Percentiles rank a stretch among this genome's conserved stretches.
These are phyloP conservation scores for Ascoidea rubescens DNA, from an alignment of 805 yeast species.

Conservation along the genomic window DNA sequence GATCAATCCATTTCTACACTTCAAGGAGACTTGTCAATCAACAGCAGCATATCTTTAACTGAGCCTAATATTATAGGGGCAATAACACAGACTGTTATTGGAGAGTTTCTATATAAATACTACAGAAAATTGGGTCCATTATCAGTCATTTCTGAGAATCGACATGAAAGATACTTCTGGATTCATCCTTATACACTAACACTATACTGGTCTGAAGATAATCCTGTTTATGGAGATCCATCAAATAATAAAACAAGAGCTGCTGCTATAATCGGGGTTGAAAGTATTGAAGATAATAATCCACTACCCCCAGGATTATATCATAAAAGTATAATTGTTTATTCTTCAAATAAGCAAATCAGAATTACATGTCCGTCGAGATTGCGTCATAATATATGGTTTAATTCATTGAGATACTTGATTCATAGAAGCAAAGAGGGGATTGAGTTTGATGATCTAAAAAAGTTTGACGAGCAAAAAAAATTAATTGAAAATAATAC, in stretches of 20 bases:
- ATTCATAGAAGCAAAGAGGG: slow-evolving; percentile 53
- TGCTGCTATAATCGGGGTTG: slow-evolving; percentile 66
- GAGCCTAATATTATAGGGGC: slow-evolving; percentile 70
- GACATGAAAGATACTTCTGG: slow-evolving; percentile 94
- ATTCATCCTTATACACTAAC: slow-evolving; percentile 89
- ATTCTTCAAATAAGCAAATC: slow-evolving; percentile 44
- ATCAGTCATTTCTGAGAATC: slow-evolving; percentile 53
- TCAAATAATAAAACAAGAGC: slow-evolving; percentile 57
- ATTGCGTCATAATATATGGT: slow-evolving; percentile 86
- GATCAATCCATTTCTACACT: slow-evolving; percentile 14
- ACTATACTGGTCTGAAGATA: slow-evolving; percentile 74
- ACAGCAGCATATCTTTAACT: slow-evolving; percentile 50
- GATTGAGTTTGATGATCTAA: slow-evolving; percentile 24
- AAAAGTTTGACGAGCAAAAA: too few species aligned
- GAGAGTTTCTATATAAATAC: slow-evolving; percentile 80
- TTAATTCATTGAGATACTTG: slow-evolving; percentile 64
- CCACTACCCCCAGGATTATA: slow-evolving; percentile 83
- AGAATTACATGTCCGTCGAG: slow-evolving; percentile 81
- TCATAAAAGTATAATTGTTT: slow-evolving; percentile 70
- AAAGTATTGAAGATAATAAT: slow-evolving; percentile 70
- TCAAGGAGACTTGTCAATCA: slow-evolving; percentile 22
- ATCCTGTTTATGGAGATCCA: slow-evolving; percentile 65
- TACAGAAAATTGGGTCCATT: slow-evolving; percentile 66
- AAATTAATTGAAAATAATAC: too few species aligned
- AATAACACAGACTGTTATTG: slow-evolving; percentile 84